Conservation (phyloP, 2,329 filamentous ascomycete genomes). For the Ophiostoma sp. region DNA sequence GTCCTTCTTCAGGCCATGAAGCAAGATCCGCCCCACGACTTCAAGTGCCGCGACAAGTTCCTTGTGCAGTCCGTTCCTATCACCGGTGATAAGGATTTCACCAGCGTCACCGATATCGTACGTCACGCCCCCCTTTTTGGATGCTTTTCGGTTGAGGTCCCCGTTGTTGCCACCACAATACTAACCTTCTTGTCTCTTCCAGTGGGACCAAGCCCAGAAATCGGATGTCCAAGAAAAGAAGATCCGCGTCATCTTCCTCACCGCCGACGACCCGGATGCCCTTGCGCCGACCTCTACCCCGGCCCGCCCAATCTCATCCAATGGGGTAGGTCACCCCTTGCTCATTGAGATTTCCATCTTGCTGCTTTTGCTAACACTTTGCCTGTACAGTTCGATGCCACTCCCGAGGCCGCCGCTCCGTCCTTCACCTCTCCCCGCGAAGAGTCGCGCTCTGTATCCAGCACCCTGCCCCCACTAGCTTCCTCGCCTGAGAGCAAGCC, state of each 20-base stretch:
- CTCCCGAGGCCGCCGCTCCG: slow-evolving; percentile 32
- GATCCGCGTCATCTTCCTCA: slow-evolving; percentile 83
- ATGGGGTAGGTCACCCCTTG: slow-evolving; percentile 27
- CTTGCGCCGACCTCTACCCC: slow-evolving; percentile 33
- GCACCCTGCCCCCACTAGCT: slow-evolving; percentile 22
- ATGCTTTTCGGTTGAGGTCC: too few relatives aligned
- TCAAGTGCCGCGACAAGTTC: slow-evolving; percentile 57
- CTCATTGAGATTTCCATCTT: not conserved
- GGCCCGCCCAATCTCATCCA: slow-evolving; percentile 28
- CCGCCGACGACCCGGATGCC: slow-evolving; percentile 45
- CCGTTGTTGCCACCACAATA: not conserved
- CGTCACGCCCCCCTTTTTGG: slow-evolving; percentile 31
- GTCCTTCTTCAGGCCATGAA: slow-evolving; percentile 98
- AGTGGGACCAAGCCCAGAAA: slow-evolving; percentile 81
- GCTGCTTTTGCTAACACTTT: not conserved
- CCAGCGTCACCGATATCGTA: slow-evolving; percentile 76
- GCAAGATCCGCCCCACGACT: slow-evolving; percentile 77
- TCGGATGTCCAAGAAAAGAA: slow-evolving; percentile 82
- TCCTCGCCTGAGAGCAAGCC: slow-evolving; percentile 26
- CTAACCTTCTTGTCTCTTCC: slow-evolving; percentile 15
- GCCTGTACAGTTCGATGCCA: slow-evolving; percentile 31
- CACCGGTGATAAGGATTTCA: slow-evolving; percentile 74
- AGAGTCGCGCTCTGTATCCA: slow-evolving; percentile 27
- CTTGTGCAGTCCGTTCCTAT: slow-evolving; percentile 46
- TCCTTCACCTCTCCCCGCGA: slow-evolving; percentile 34